phyloP scores from a whole-genome alignment of 305 asterid genomes.

The Fraxinus baroniana region DNA sequence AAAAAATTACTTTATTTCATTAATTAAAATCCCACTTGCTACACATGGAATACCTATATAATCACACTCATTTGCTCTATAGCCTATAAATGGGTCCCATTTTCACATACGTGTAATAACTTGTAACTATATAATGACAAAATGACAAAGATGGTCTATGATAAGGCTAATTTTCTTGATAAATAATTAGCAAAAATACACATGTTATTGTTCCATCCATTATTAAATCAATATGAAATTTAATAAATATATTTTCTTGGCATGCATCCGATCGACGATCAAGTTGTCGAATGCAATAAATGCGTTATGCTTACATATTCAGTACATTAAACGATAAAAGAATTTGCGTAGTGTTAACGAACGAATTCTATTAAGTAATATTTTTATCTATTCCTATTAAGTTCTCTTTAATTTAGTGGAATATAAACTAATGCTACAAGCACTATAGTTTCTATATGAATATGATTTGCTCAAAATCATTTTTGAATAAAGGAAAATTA shows the following conservation, averaged over 20 bases:
- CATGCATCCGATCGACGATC: background rate
- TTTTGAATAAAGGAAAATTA: background rate
- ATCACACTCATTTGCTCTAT: background rate
- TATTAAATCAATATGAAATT: background rate
- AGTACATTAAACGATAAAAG: too few species aligned
- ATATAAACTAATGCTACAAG: background rate
- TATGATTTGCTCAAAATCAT: background rate
- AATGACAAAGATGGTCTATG: background rate
- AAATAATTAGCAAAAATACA: background rate
- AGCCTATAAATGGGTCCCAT: background rate
- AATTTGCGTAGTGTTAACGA: background rate
- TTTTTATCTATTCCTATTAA: background rate
- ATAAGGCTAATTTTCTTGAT: background rate
- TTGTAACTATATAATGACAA: background rate
- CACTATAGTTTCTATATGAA: background rate
- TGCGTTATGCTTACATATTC: background rate
- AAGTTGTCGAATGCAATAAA: background rate
- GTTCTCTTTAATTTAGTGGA: background rate
- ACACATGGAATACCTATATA: background rate
- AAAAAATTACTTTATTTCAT: background rate
- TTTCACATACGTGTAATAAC: background rate
- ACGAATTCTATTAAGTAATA: too few species aligned
- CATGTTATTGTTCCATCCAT: background rate
- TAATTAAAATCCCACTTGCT: background rate
- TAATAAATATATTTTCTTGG: background rate